Percentiles rank a stretch among this genome's conserved stretches.
Evolutionary conservation across 257 asterid species (phyloP).

Genomic region (Nemophila menziesii): DNA sequence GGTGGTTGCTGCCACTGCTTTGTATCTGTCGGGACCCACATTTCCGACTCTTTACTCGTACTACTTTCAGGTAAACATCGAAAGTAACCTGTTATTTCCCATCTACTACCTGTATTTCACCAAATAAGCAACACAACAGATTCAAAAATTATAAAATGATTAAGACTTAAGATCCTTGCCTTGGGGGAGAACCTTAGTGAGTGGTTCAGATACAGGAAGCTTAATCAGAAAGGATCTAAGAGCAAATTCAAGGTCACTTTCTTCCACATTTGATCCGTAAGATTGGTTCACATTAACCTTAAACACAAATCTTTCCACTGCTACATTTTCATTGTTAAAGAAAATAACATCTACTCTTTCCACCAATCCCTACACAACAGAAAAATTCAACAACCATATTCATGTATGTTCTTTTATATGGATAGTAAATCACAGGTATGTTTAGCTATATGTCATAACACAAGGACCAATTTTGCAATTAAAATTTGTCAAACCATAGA

Average conservation of each 20-base stretch:
- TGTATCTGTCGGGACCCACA: constrained; percentile 74
- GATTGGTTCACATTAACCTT: constrained; percentile 60
- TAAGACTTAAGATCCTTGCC: constrained; percentile 24
- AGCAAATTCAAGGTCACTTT: constrained; percentile 56
- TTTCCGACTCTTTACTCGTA: constrained; percentile 46
- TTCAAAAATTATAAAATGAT: not conserved
- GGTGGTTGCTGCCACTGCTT: constrained; percentile 88
- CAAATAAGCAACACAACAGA: not conserved
- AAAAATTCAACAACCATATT: not conserved
- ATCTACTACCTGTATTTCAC: constrained; percentile 55
- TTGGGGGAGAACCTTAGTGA: constrained; percentile 51
- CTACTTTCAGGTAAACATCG: constrained; percentile 45
- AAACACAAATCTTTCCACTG: constrained; percentile 81
- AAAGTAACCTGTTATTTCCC: constrained; percentile 82
- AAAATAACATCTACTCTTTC: constrained; percentile 82
- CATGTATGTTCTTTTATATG: not conserved
- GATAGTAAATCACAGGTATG: too few species aligned
- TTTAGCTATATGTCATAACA: not conserved
- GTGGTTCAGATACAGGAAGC: constrained; percentile 60
- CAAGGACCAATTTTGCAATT: not conserved
- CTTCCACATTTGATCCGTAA: constrained; percentile 48
- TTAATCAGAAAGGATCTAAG: constrained; percentile 76
- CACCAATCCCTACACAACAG: constrained; percentile 51
- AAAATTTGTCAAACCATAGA: too few species aligned
- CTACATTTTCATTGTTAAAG: constrained; percentile 34